A percentile compares a stretch with the other conserved stretches of the same genome.
phyloP scores from a whole-genome alignment of 176 grass and related monocot species.

The Oryza rufipogon region DNA sequence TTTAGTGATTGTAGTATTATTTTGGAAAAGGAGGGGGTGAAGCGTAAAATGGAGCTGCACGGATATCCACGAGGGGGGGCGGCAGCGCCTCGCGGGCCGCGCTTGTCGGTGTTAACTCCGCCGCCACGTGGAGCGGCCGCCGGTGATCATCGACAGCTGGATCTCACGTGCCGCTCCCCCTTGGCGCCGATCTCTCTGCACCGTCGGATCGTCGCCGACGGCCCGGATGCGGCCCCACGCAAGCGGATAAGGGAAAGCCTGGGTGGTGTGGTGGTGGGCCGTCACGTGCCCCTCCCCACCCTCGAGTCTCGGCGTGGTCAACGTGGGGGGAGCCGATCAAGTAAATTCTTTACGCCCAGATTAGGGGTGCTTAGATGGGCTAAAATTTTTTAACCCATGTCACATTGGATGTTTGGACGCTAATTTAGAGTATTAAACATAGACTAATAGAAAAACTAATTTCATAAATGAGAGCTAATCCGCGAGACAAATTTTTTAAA shows the following conservation, averaged over 20 bases:
- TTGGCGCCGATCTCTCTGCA: not conserved
- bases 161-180: constrained; percentile 19
- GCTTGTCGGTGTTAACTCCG: constrained; percentile 40
- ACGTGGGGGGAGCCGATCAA: constrained; percentile 37
- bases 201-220: constrained; percentile 28
- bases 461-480: too few species aligned
- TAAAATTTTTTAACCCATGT: too few species aligned
- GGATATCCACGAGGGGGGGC: not conserved
- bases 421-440: too few species aligned
- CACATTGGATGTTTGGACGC: too few species aligned
- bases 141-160: constrained; percentile 1
- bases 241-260: constrained; percentile 1
- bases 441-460: too few species aligned
- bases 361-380: not conserved
- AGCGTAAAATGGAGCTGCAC: not conserved
- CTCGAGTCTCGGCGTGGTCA: constrained; percentile 50
- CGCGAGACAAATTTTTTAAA: too few species aligned
- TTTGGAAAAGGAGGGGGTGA: not conserved
- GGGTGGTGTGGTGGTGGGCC: not conserved
- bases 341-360: constrained; percentile 36
- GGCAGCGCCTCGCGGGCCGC: constrained; percentile 14
- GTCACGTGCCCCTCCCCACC: constrained; percentile 26
- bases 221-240: not conserved
- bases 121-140: constrained; percentile 20
- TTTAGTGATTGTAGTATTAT: too few species aligned